Evolutionary conservation across 23 red algal genomes (phyloP).

Genomic region (Chondrus crispus): DNA sequence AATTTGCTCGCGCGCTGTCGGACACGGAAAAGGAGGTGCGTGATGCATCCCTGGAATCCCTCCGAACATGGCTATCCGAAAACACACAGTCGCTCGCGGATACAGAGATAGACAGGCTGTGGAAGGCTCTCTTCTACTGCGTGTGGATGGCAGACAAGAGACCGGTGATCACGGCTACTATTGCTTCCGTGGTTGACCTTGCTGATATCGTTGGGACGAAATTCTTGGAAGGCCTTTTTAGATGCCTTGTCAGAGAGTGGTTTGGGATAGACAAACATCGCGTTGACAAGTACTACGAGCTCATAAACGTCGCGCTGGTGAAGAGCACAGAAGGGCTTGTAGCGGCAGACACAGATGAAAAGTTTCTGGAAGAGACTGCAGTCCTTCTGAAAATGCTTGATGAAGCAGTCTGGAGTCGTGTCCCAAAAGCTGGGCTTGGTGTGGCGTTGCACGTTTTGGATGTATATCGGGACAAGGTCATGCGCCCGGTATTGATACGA

Average conservation of each 20-base stretch:
- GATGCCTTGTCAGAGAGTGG: slow-evolving; percentile 66
- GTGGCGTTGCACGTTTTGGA: slow-evolving; percentile 68
- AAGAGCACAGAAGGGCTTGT: neutral
- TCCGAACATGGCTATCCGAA: slow-evolving; percentile 49
- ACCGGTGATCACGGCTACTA: slow-evolving; percentile 32
- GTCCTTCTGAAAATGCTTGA: slow-evolving; percentile 4
- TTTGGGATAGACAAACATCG: slow-evolving; percentile 66
- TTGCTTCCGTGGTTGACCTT: slow-evolving; percentile 24
- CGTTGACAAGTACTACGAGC: slow-evolving; percentile 75
- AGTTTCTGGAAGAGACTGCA: neutral
- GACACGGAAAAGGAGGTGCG: slow-evolving; percentile 55
- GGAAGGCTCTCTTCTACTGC: slow-evolving; percentile 71
- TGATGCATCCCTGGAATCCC: slow-evolving; percentile 27
- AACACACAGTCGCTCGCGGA: slow-evolving; percentile 4
- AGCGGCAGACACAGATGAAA: neutral
- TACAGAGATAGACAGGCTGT: slow-evolving; percentile 59
- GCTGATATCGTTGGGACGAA: slow-evolving; percentile 34
- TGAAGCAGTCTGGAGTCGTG: slow-evolving; percentile 23
- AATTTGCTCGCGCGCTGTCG: slow-evolving; percentile 52
- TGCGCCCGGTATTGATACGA: slow-evolving; percentile 7
- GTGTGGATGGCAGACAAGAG: slow-evolving; percentile 73
- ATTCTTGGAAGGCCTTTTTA: slow-evolving; percentile 30
- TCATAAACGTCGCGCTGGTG: slow-evolving; percentile 16
- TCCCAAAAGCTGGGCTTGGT: slow-evolving; percentile 12
- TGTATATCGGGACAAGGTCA: slow-evolving; percentile 37